phyloP scores from a whole-genome alignment of 2,329 filamentous ascomycete species.

The Sclerotinia nivalis region DNA sequence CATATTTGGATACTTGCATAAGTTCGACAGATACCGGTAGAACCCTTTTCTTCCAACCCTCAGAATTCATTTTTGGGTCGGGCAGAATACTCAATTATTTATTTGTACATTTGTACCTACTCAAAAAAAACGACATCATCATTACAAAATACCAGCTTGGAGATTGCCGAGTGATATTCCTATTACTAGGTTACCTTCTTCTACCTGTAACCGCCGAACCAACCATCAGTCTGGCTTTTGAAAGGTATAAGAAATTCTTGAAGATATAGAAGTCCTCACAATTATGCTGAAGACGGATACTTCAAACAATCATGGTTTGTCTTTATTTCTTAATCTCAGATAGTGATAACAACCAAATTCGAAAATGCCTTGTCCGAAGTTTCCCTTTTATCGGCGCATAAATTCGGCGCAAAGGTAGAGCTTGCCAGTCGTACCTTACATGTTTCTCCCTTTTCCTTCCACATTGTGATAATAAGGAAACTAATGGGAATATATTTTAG shows the following conservation, averaged over 20 bases:
- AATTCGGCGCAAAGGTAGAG: neutral
- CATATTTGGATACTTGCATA: neutral
- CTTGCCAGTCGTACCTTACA: conserved; percentile 4
- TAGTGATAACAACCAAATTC: neutral
- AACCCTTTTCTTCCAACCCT: neutral
- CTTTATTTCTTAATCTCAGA: neutral
- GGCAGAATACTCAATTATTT: neutral
- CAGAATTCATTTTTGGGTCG: neutral
- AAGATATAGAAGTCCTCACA: conserved; percentile 22
- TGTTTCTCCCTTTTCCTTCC: conserved; percentile 10
- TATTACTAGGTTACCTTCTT: neutral
- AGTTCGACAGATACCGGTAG: neutral
- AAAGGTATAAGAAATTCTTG: conserved; percentile 8
- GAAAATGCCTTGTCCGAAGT: conserved; percentile 8
- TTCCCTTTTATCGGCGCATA: conserved; percentile 26
- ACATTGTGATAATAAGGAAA: conserved; percentile 3
- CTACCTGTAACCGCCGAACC: conserved; percentile 15
- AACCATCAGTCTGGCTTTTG: conserved; percentile 2
- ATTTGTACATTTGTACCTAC: neutral
- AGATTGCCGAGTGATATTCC: neutral
- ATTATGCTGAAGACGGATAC: conserved; percentile 42
- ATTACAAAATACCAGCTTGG: neutral
- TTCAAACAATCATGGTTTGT: conserved; percentile 38
- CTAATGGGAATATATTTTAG: conserved; percentile 30
- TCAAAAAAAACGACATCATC: conserved; percentile 3